Base-by-base conservation (phyloP, 306 rosid species). In the Styphnolobium japonicum region DNA sequence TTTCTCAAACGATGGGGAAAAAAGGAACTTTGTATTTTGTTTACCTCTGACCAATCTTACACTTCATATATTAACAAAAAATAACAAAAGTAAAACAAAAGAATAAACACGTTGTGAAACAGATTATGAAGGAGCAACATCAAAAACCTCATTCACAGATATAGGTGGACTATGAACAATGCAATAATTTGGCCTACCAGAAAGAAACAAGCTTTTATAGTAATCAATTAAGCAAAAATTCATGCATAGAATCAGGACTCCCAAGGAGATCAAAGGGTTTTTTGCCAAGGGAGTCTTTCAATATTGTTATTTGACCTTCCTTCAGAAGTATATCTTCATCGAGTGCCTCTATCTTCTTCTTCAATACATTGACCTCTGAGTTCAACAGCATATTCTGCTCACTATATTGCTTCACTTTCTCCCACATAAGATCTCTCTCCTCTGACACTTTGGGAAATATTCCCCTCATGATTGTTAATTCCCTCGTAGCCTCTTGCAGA, bases 251-350 rank as follows among this genome's bases (percentile, higher is more conserved):
- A 77, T 82, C 89, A 6, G 92, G 88, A 81, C 88, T 86, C 14
- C 88, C 89, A 2, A 92, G 89, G 76, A 92, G 89, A 82, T 90
- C 95, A 77, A 86, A 87, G 14, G 92, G 72, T 58, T 80, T 90
- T 81, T 84, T 88, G 64, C 80, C 82, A 43, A 91, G 43, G 72
- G 98, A 66, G 79, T 96, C 99, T 85, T 89, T 90, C 40, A 96
- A 88, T 46, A 96, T 93, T 78, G 96, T 87, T 45, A 91, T 93
- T 83, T 96, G 97, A 71, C 99, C 99, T 83, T 93, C 99, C 87
- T 90, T 96, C 69, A 91, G 55, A 62, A 91, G 92, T 34, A 90
- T 64, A 18, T 96, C 90, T 79, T 90, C 98, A 71, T 95, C 97
- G 36, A 92, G 93, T 11, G 81, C 63, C 74, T 91, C 93, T 70